Evolutionary conservation across 2,329 filamentous ascomycete genomes (phyloP).

Genomic region (Tympanopsis confertula): DNA sequence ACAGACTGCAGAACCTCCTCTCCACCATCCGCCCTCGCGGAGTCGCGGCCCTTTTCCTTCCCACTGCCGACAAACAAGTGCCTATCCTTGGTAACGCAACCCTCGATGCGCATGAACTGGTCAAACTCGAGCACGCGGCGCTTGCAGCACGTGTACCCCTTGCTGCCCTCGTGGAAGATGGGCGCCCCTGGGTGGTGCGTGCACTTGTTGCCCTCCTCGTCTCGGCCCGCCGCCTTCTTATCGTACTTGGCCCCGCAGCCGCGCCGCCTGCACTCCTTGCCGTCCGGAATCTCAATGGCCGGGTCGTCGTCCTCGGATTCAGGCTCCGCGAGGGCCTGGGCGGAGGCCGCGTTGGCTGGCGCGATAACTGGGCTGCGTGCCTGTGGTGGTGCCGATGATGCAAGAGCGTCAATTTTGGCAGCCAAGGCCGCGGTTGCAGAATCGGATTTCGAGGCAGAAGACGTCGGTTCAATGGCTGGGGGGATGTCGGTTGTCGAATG

Average conservation of each 20-base stretch:
- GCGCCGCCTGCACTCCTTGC: slow-evolving; percentile 65
- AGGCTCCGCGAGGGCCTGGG: slow-evolving; percentile 18
- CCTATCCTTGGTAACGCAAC: slow-evolving; percentile 69
- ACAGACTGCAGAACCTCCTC: slow-evolving; percentile 73
- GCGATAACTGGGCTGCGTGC: slow-evolving; percentile 27
- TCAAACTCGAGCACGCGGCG: slow-evolving; percentile 90
- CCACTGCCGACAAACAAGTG: slow-evolving; percentile 79
- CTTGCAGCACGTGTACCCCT: slow-evolving; percentile 97
- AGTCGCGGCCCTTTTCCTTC: slow-evolving; percentile 46
- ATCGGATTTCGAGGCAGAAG: slow-evolving; percentile 14
- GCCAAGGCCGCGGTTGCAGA: slow-evolving; percentile 27
- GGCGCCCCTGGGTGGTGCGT: slow-evolving; percentile 84
- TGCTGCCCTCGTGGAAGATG: slow-evolving; percentile 95
- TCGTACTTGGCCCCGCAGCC: slow-evolving; percentile 61
- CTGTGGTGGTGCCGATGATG: slow-evolving; percentile 27
- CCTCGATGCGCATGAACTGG: slow-evolving; percentile 90
- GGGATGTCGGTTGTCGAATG: slow-evolving; percentile 77
- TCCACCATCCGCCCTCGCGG: slow-evolving; percentile 22
- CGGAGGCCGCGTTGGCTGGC: slow-evolving; percentile 7
- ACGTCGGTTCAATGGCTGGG: slow-evolving; percentile 47
- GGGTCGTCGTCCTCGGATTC: slow-evolving; percentile 86
- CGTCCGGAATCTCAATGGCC: slow-evolving; percentile 58
- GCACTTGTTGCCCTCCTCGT: slow-evolving; percentile 64
- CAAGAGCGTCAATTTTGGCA: slow-evolving; percentile 41
- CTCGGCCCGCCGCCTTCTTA: slow-evolving; percentile 30